Conservation (phyloP, 257 asterid genomes). For the Cynanchum wilfordii region DNA sequence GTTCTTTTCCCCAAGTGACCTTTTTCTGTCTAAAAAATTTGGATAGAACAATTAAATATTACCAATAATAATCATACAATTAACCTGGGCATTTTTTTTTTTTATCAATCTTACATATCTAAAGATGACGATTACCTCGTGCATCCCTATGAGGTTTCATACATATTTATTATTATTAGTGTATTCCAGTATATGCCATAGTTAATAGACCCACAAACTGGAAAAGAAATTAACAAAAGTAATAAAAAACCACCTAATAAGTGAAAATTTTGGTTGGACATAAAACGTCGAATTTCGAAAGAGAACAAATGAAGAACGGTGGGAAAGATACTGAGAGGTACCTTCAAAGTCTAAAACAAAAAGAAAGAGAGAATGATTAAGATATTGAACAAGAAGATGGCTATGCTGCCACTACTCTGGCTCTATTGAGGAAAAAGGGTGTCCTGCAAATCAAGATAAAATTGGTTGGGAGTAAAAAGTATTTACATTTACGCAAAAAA, state of each 20-base stretch:
- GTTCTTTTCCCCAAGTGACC: not conserved
- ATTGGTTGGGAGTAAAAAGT: not conserved
- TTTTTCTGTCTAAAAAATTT: too few species aligned
- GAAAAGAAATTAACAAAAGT: not conserved
- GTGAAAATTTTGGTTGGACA: not conserved
- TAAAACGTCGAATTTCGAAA: constrained; percentile 3
- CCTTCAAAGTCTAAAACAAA: not conserved
- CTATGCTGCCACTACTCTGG: not conserved
- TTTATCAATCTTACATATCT: too few species aligned
- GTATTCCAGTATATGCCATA: too few species aligned
- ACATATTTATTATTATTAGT: too few species aligned
- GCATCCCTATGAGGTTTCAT: too few species aligned
- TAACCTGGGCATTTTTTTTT: too few species aligned
- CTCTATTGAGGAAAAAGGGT: not conserved
- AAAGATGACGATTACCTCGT: too few species aligned
- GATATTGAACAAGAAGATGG: not conserved
- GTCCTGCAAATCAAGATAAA: not conserved
- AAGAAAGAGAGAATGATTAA: not conserved
- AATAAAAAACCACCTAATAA: not conserved
- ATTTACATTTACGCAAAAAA: not conserved
- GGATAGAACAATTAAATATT: too few species aligned
- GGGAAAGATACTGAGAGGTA: not conserved
- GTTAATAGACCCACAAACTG: not conserved
- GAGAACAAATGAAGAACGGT: constrained; percentile 1
- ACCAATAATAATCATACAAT: too few species aligned